Base-by-base conservation (phyloP, 2,329 filamentous ascomycete genomes). In the Truncatella angustata region DNA sequence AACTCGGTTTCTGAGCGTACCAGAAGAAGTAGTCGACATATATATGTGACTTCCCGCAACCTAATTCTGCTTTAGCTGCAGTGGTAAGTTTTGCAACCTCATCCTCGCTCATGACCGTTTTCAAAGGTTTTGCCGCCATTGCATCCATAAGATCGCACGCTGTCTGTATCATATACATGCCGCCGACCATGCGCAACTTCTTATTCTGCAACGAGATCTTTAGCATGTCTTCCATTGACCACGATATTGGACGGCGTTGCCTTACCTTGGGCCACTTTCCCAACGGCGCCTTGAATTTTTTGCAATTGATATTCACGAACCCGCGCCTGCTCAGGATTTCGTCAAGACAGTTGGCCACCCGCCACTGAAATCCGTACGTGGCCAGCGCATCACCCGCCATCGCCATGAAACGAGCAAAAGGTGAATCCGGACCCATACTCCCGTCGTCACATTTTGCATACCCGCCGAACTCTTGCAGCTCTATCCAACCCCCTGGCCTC, bases 121-220 rank as follows among this genome's bases (percentile, higher is more conserved):
- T 50, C 18, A 54, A 50, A 16, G 54, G 39, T 23, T 30, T 57
- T 11, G 55, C 53, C n/a, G 43, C 51, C 26, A 57, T 50, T 21
- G 54, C 56, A 24, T 58, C 54, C 23, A 58, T 54, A 21, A 56
- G 50, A 48, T 58, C 56, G 7, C 37, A 52, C 12, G 51, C 46
- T 10, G 40, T 51, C 12, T 49, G 51, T 35, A 52, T 54, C 43
- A 54, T 51, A 58, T 73, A 40, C 52, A n/a, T n/a, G n/a, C 72
- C 14, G 52, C 54, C 73, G 49, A 74, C 64, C 39, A 71, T 63
- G 47, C 73, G 73, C 21, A 73, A 65, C 14, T 66, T 66, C 11
- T 64, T 60, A 28, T 74, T 52, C 54, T 58, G 18, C 16, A 16
- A n/a, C n/a, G 20, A 5, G 23, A n/a, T 26, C n/a, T 28, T 44